Percentiles rank a stretch among this genome's conserved stretches.
These are phyloP conservation scores for Cynara cardunculus DNA, from an alignment of 129 eudicot species.

Conservation along the genomic window DNA sequence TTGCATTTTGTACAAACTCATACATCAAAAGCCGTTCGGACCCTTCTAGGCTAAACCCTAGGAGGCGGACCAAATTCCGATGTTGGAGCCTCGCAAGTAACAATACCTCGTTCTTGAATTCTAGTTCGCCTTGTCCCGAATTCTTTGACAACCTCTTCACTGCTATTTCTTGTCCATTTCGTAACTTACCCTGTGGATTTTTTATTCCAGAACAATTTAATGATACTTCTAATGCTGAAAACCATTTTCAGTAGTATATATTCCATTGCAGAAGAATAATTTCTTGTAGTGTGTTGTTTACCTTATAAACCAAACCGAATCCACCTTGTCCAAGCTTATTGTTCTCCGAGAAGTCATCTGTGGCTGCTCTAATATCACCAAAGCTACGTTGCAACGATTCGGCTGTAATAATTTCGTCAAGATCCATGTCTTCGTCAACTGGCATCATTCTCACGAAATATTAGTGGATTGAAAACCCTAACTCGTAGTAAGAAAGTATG, in stretches of 20 bases:
- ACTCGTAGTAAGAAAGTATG: background rate
- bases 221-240: background rate
- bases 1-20: constrained; percentile 44
- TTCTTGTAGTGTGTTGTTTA: background rate
- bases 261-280: background rate
- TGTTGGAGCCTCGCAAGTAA: constrained; percentile 48
- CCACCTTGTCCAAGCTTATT: constrained; percentile 48
- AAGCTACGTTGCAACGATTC: constrained; percentile 50
- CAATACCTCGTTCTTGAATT: constrained; percentile 46
- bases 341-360: background rate
- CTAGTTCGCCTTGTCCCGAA: constrained; percentile 46
- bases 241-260: background rate
- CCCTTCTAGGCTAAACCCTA: constrained; percentile 41
- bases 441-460: background rate
- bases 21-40: constrained; percentile 43
- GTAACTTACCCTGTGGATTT: constrained; percentile 34
- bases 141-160: constrained; percentile 42
- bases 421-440: constrained; percentile 14
- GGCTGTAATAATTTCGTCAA: constrained; percentile 17
- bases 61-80: constrained; percentile 41
- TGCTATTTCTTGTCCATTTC: constrained; percentile 42
- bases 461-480: background rate
- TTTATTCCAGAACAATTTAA: background rate
- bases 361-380: constrained; percentile 24
- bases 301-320: constrained; percentile 52